Evolutionary conservation across 2,329 filamentous ascomycete species (phyloP), one percentile per base, ranked within the genome.

Genomic region (Colletotrichum plurivorum): DNA sequence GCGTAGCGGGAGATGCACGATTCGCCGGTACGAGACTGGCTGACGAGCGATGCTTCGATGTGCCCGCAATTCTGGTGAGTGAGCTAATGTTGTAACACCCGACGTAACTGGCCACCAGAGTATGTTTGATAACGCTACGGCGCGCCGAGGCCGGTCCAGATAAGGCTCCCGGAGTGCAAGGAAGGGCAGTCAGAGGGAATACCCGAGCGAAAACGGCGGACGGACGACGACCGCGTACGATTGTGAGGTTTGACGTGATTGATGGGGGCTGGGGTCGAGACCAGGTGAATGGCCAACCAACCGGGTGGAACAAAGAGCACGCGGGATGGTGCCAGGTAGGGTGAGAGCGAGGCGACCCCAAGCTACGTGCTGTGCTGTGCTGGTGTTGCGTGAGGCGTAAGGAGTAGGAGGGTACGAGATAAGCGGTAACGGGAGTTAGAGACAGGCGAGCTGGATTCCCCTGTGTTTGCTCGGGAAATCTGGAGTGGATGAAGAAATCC

Each of bases 191-290:
- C 27, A 31, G 27, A 48, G 46, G 25, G 46, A 46, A 41, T 51
- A 36, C 48, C 27, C 22, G 57, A 49, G 58, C 58, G 58, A 62
- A 8, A 53, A 52, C 43, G 55, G 55, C 62, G 45, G 31, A 55
- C 49, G 61, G 49, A 52, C 62, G 49, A 49, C 55, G 55, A 45
- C 41, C 62, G 51, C 49, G 43, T 60, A 43, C 45, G 62, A 69
- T 60, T 59, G 62, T 61, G 66, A 69, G 61, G 41, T 45, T 65
- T 55, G 66, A 59, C 49, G 66, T 66, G 66, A 58, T 49, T 18
- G 55, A 56, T 39, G 62, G 46, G 65, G 61, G 25, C 52, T 45
- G 61, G 43, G 31, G 56, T 43, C 36, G 20, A 45, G 66, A 31
- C 54, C 58, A 54, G 52, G 8, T 31, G 27, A 31, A 8, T 9